Evolutionary conservation across 2,329 filamentous ascomycete species (phyloP).

Genomic region (Didymosphaeria variabile): DNA sequence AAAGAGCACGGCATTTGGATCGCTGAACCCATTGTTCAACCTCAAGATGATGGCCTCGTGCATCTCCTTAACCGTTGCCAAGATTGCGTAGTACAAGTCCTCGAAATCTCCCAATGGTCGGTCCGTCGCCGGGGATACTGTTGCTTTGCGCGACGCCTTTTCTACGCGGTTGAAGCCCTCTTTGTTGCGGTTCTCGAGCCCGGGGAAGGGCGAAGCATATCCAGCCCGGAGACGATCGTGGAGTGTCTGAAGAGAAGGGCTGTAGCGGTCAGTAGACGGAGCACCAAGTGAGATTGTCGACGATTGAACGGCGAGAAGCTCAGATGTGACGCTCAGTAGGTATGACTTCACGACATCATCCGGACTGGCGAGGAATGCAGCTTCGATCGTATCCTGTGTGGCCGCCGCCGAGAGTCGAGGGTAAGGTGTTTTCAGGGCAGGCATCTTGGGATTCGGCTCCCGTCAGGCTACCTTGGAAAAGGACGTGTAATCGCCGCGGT

Average conservation of each 20-base stretch:
- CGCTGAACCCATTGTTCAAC: slow-evolving; percentile 37
- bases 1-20: slow-evolving; percentile 20
- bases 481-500: neutral
- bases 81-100: slow-evolving; percentile 43
- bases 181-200: slow-evolving; percentile 24
- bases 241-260: slow-evolving; percentile 40
- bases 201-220: slow-evolving; percentile 26
- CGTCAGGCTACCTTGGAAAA: neutral
- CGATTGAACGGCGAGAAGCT: slow-evolving; percentile 27
- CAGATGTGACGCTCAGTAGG: slow-evolving; percentile 22
- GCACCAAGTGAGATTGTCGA: slow-evolving; percentile 23
- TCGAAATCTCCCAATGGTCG: slow-evolving; percentile 45
- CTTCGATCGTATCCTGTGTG: slow-evolving; percentile 25
- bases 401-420: slow-evolving; percentile 20
- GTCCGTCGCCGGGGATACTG: slow-evolving; percentile 63
- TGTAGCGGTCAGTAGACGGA: slow-evolving; percentile 25
- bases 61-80: slow-evolving; percentile 39
- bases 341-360: slow-evolving; percentile 23
- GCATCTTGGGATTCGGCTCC: neutral
- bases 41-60: slow-evolving; percentile 33
- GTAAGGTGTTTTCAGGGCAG: neutral
- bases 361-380: slow-evolving; percentile 15
- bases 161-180: slow-evolving; percentile 5
- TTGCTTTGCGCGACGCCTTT: slow-evolving; percentile 61
- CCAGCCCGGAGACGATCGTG: slow-evolving; percentile 47